Conservation (phyloP, 176 grass and related monocot species). For the Carex cristatella region DNA sequence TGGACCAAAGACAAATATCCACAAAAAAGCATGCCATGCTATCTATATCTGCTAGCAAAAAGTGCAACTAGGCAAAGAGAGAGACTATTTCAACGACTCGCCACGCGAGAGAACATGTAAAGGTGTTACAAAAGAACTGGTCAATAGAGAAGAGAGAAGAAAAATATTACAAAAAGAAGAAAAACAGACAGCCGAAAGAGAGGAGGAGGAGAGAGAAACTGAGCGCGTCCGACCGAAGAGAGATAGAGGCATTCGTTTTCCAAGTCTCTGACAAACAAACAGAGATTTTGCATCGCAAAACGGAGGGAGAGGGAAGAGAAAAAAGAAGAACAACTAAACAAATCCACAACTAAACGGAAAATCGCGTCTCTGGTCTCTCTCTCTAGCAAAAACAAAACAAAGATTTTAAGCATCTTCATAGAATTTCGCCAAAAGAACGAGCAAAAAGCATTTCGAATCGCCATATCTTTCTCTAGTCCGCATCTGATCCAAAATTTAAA, state of each 20-base stretch:
- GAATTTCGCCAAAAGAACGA: neutral
- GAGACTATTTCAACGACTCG: neutral
- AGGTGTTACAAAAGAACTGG: neutral
- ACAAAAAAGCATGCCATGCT: neutral
- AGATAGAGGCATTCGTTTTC: slow-evolving; percentile 19
- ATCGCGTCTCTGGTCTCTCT: slow-evolving; percentile 20
- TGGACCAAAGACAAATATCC: slow-evolving; percentile 8
- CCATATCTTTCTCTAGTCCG: neutral
- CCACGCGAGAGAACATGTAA: neutral
- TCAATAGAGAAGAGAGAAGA: neutral
- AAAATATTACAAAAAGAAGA: slow-evolving; percentile 23
- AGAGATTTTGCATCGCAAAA: slow-evolving; percentile 14
- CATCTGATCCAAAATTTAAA: neutral
- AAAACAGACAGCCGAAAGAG: slow-evolving; percentile 6
- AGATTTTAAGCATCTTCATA: neutral
- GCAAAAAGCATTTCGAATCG: neutral
- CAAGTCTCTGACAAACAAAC: slow-evolving; percentile 14
- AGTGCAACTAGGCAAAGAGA: neutral
- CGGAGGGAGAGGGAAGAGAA: neutral
- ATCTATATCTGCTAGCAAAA: neutral
- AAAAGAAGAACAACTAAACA: slow-evolving; percentile 13
- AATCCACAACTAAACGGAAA: slow-evolving; percentile 17
- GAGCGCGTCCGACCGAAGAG: slow-evolving; percentile 20
- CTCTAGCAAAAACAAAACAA: neutral
- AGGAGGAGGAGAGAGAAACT: neutral